Conservation (phyloP, 179 eudicot species). For the Heliamphora pulchella region DNA sequence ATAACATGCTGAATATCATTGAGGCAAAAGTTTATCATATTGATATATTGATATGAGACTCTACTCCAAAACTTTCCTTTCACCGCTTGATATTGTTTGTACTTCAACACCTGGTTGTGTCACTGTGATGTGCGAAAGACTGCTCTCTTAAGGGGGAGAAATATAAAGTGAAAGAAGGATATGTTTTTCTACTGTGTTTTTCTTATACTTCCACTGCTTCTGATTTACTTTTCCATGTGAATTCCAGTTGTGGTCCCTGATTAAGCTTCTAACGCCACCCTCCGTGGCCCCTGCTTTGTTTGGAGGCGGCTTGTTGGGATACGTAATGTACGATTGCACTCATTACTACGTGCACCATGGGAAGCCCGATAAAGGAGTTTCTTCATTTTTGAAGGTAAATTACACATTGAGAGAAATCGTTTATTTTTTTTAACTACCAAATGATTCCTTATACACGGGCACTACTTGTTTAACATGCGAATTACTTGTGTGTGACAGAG, state of each 20-base stretch:
- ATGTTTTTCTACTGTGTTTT: background rate
- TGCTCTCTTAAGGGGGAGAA: background rate
- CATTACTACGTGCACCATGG: slow-evolving; percentile 77
- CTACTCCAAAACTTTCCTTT: background rate
- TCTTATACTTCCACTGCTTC: background rate
- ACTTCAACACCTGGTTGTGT: too few species aligned
- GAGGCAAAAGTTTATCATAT: background rate
- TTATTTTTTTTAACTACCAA: background rate
- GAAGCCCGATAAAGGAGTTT: slow-evolving; percentile 37
- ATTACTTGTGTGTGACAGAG: slow-evolving; percentile 30
- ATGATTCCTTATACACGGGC: too few species aligned
- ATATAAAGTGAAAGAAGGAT: background rate
- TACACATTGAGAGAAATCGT: background rate
- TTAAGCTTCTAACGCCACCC: slow-evolving; percentile 38
- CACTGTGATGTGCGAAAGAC: too few species aligned
- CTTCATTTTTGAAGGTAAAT: slow-evolving; percentile 50
- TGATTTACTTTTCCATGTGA: background rate
- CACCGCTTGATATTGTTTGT: background rate
- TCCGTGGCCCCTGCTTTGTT: slow-evolving; percentile 46
- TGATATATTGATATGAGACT: background rate
- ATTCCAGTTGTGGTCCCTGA: slow-evolving; percentile 46
- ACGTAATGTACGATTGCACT: slow-evolving; percentile 61
- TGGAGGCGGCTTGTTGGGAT: slow-evolving; percentile 66
- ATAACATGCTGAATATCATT: background rate
- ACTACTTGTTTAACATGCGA: background rate